phyloP scores from a whole-genome alignment of 2,329 filamentous ascomycete species.

The Colletotrichum graminicola region DNA sequence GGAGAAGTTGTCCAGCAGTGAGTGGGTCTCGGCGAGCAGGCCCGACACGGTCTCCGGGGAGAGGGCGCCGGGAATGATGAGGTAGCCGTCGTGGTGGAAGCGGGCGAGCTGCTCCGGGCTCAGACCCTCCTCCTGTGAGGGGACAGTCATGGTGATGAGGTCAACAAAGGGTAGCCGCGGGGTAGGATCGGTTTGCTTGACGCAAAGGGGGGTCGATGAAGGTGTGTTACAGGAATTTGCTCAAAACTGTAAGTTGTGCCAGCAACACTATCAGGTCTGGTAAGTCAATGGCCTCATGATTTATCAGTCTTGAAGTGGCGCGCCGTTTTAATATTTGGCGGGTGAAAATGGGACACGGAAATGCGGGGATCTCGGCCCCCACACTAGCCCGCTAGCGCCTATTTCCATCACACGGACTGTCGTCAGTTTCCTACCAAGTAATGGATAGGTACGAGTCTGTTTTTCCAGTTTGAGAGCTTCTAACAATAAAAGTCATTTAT shows the following conservation, averaged over 20 bases:
- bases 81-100: conserved; percentile 89
- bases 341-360: not conserved
- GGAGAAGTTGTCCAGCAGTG: conserved; percentile 80
- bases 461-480: not conserved
- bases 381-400: conserved; percentile 27
- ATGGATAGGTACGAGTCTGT: not conserved
- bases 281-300: not conserved
- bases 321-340: conserved; percentile 10
- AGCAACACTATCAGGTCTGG: not conserved
- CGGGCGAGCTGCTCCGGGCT: conserved; percentile 76
- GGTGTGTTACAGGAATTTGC: not conserved
- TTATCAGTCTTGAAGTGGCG: conserved; percentile 10
- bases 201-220: no score
- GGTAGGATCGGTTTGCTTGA: not conserved
- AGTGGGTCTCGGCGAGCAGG: conserved; percentile 80
- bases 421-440: conserved; percentile 7
- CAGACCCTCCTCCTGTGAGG: conserved; percentile 64
- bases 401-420: conserved; percentile 19
- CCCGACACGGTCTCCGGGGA: conserved; percentile 71
- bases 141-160: conserved; percentile 17
- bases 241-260: not conserved
- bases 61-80: conserved; percentile 85
- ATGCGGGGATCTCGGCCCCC: conserved; percentile 39
- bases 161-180: not conserved
- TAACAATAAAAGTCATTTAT: not conserved